Percentiles rank a stretch among this genome's conserved stretches.
These are phyloP conservation scores for Podaxis sp. DNA, from an alignment of 768 basidiomycete species.

Conservation along the genomic window DNA sequence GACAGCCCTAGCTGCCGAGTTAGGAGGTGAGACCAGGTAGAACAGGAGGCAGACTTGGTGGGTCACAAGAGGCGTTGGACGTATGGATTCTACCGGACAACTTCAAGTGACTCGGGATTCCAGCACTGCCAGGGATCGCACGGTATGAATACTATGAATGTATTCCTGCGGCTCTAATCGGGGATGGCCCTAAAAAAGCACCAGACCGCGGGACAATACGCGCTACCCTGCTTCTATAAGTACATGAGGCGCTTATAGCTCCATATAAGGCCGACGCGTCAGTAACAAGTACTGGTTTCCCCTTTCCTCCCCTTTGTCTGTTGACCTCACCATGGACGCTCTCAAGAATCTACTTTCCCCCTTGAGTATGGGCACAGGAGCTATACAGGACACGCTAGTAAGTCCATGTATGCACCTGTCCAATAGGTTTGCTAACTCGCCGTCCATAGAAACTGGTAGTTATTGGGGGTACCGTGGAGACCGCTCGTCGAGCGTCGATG, in stretches of 20 bases:
- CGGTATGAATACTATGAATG: not conserved
- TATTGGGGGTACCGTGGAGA: constrained; percentile 87
- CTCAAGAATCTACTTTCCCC: constrained; percentile 74
- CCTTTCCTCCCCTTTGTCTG: constrained; percentile 23
- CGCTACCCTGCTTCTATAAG: constrained; percentile 34
- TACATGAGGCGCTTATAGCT: constrained; percentile 41
- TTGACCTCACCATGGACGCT: constrained; percentile 56
- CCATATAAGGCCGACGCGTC: constrained; percentile 45
- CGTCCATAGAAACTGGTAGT: constrained; percentile 77
- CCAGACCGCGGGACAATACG: constrained; percentile 20
- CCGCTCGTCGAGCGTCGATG: constrained; percentile 74
- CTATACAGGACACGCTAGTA: constrained; percentile 81
- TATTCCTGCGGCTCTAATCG: constrained; percentile 10
- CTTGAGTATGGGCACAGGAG: constrained; percentile 61
- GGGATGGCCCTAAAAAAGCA: constrained; percentile 9
- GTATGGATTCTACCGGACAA: not conserved
- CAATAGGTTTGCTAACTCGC: constrained; percentile 15
- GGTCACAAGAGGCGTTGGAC: not conserved
- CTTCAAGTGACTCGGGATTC: constrained; percentile 4
- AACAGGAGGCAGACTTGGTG: not conserved
- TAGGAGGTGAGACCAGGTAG: not conserved
- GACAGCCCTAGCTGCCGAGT: constrained; percentile 1
- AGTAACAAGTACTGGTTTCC: constrained; percentile 25
- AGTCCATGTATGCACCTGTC: constrained; percentile 19
- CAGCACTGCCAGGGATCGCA: constrained; percentile 10